Evolutionary conservation across 495 filamentous ascomycete species (phyloP).

Genomic region (Aspergillus olivimuriae): DNA sequence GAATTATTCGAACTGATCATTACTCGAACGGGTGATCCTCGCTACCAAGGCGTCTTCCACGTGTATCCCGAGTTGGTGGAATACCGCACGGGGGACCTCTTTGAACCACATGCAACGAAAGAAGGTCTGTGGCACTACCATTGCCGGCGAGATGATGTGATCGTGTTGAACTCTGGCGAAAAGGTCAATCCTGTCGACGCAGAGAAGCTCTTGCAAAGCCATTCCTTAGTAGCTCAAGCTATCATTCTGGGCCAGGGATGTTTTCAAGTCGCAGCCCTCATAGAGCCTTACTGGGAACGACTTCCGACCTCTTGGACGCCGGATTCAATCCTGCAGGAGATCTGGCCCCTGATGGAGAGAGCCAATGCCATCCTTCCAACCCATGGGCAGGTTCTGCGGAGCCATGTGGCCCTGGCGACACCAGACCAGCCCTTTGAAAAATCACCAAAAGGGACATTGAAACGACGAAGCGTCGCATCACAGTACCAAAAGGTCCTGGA

Average conservation of each 20-base stretch:
- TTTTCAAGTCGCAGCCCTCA: slow-evolving; percentile 46
- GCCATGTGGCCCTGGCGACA: slow-evolving; percentile 28
- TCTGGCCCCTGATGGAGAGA: slow-evolving; percentile 42
- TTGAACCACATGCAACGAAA: slow-evolving; percentile 46
- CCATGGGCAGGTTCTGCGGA: slow-evolving; percentile 31
- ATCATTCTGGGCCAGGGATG: slow-evolving; percentile 44
- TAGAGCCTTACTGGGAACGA: too few relatives aligned
- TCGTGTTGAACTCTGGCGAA: slow-evolving; percentile 59
- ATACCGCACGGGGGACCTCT: slow-evolving; percentile 51
- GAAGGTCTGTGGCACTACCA: slow-evolving; percentile 44
- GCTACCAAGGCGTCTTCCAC: slow-evolving; percentile 21
- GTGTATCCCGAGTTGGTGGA: slow-evolving; percentile 33
- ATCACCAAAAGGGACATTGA: slow-evolving; percentile 52
- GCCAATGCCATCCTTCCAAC: slow-evolving; percentile 35
- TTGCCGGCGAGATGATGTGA: slow-evolving; percentile 53
- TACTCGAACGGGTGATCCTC: slow-evolving; percentile 10
- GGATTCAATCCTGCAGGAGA: slow-evolving; percentile 16
- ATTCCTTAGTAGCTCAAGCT: slow-evolving; percentile 40
- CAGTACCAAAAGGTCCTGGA: slow-evolving; percentile 51
- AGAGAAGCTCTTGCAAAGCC: slow-evolving; percentile 38
- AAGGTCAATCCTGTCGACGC: slow-evolving; percentile 54
- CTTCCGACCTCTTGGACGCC: neutral
- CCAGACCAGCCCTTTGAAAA: slow-evolving; percentile 44
- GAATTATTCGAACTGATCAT: slow-evolving; percentile 43
- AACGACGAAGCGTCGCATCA: slow-evolving; percentile 37